Percentiles rank a stretch among this genome's conserved stretches.
phyloP scores from a whole-genome alignment of 1,284 basidiomycete species.

The Moesziomyces antarcticus region DNA sequence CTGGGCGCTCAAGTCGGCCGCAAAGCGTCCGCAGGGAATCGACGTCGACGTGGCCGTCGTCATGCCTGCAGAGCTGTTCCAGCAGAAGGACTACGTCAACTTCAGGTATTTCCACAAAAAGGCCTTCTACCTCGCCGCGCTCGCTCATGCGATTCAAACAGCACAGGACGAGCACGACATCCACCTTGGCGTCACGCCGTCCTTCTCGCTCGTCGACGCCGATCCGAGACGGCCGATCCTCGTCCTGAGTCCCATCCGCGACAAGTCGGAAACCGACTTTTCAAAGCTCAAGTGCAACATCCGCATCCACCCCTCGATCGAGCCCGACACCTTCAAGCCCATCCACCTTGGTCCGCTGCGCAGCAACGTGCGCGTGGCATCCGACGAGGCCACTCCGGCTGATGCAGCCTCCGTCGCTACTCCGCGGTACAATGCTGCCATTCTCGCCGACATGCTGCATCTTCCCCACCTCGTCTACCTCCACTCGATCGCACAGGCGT shows the following conservation, averaged over 20 bases:
- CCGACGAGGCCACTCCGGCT: conserved; percentile 6
- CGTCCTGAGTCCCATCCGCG: conserved; percentile 73
- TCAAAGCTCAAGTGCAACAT: conserved; percentile 78
- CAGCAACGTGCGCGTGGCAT: conserved; percentile 70
- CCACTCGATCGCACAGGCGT: conserved; percentile 75
- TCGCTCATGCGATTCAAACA: conserved; percentile 76
- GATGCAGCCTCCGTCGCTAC: conserved; percentile 69
- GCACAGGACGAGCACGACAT: conserved; percentile 53
- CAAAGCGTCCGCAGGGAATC: conserved; percentile 56
- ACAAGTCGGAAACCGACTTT: conserved; percentile 74
- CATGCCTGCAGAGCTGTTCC: conserved; percentile 77
- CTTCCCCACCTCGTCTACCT: conserved; percentile 77
- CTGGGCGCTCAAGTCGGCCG: conserved; percentile 62
- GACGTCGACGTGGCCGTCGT: conserved; percentile 63
- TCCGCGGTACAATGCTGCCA: conserved; percentile 81
- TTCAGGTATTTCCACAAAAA: conserved; percentile 92
- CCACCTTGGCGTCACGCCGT: conserved; percentile 73
- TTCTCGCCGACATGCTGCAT: conserved; percentile 77
- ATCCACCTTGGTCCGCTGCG: conserved; percentile 77
- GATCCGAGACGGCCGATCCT: conserved; percentile 79
- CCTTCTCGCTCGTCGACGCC: conserved; percentile 75
- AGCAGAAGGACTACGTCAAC: conserved; percentile 93
- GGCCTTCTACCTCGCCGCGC: conserved; percentile 85
- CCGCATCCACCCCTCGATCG: conserved; percentile 78
- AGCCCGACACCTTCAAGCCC: conserved; percentile 74